Percentiles rank a stretch among this genome's conserved stretches.
Evolutionary conservation across 495 filamentous ascomycete genomes (phyloP).

Genomic region (Geopyxis carbonaria): DNA sequence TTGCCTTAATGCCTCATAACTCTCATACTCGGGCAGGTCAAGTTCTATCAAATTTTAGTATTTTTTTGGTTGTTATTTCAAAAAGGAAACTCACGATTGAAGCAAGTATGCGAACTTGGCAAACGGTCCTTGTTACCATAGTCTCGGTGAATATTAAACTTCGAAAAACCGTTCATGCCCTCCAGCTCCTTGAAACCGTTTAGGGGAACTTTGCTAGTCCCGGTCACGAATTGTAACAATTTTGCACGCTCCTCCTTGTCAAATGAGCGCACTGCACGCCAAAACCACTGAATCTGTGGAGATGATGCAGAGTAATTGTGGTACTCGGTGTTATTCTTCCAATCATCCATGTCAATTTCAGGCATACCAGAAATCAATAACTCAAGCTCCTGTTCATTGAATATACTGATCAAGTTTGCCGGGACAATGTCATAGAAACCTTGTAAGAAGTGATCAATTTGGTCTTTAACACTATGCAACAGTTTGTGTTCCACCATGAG

Average conservation of each 20-base stretch:
- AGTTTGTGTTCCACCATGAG: slow-evolving; percentile 87
- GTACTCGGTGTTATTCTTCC: slow-evolving; percentile 97
- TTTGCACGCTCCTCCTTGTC: slow-evolving; percentile 98
- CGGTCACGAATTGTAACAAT: slow-evolving; percentile 93
- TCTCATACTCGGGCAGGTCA: slow-evolving; percentile 96
- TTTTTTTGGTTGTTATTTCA: slow-evolving; percentile 5
- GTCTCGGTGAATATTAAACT: slow-evolving; percentile 97
- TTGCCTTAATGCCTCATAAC: slow-evolving; percentile 74
- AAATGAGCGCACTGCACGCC: slow-evolving; percentile 91
- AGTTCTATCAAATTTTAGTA: slow-evolving; percentile 51
- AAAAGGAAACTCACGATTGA: slow-evolving; percentile 69
- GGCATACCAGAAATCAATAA: slow-evolving; percentile 91
- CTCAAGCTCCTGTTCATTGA: slow-evolving; percentile 97
- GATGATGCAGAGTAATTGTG: slow-evolving; percentile 93
- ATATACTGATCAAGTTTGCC: slow-evolving; percentile 84
- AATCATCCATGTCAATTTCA: slow-evolving; percentile 95
- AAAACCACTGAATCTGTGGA: slow-evolving; percentile 99
- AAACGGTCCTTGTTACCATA: slow-evolving; percentile 96
- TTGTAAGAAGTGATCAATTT: slow-evolving; percentile 91
- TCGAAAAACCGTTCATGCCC: slow-evolving; percentile 96
- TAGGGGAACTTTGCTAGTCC: slow-evolving; percentile 93
- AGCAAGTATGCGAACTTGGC: slow-evolving; percentile 93
- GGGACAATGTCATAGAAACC: slow-evolving; percentile 98
- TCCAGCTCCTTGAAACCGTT: slow-evolving; percentile 99
- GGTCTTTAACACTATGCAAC: slow-evolving; percentile 74